Conservation (phyloP, 768 basidiomycete species). For the Russula griseocarnosa region DNA sequence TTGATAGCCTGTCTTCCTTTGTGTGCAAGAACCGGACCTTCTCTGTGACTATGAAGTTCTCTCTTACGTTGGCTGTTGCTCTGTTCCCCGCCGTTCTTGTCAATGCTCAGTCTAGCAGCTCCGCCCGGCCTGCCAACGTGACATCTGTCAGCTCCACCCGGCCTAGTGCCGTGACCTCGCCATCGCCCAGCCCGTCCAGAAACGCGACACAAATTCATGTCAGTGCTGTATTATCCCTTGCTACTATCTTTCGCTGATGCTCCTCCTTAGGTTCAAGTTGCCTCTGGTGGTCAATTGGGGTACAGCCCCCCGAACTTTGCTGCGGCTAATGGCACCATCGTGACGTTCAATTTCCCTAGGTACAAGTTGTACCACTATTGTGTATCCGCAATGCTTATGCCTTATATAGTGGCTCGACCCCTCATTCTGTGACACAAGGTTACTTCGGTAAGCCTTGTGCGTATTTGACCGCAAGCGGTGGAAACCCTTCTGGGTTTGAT, state of each 20-base stretch:
- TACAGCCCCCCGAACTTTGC: conserved; percentile 47
- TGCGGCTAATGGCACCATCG: conserved; percentile 47
- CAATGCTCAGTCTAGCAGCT: conserved; percentile 42
- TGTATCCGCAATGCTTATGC: conserved; percentile 6
- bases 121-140: not conserved
- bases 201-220: conserved; percentile 29
- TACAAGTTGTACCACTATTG: conserved; percentile 24
- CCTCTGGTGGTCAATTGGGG: conserved; percentile 36
- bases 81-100: conserved; percentile 36
- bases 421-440: conserved; percentile 36
- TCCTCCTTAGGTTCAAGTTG: conserved; percentile 43
- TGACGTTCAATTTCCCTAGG: conserved; percentile 54
- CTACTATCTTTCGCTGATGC: not conserved
- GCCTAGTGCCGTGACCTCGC: too few species aligned
- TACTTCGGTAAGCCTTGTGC: conserved; percentile 34
- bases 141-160: not conserved
- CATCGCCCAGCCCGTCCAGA: conserved; percentile 27
- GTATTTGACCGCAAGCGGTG: conserved; percentile 41
- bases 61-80: conserved; percentile 30
- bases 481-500: conserved; percentile 45
- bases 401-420: conserved; percentile 11
- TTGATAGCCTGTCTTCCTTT: not conserved
- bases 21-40: not conserved
- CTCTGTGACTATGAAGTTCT: conserved; percentile 35
- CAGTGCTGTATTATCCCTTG: not conserved